These are phyloP conservation scores for Aspergillus sp. DNA, from an alignment of 2,329 filamentous ascomycete species.

Conservation along the genomic window DNA sequence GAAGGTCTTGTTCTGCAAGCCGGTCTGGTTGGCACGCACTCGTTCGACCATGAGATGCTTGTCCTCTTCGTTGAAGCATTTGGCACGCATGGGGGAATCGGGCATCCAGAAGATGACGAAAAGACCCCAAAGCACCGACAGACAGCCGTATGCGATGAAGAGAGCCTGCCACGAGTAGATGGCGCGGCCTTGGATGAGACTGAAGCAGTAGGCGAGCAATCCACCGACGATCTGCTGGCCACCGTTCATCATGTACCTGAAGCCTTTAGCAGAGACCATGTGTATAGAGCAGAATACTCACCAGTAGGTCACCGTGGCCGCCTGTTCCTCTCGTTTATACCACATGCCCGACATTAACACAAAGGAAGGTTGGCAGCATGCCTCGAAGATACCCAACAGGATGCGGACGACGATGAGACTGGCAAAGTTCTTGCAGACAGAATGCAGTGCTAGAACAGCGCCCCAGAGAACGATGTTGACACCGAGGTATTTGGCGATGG, in stretches of 20 bases:
- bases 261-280: not conserved
- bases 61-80: slow-evolving; percentile 63
- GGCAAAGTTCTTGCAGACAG: slow-evolving; percentile 57
- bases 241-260: slow-evolving; percentile 69
- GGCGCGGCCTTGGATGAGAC: slow-evolving; percentile 45
- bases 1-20: slow-evolving; percentile 55
- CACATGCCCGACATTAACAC: slow-evolving; percentile 64
- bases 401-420: slow-evolving; percentile 58
- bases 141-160: slow-evolving; percentile 61
- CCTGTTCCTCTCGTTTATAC: slow-evolving; percentile 67
- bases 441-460: slow-evolving; percentile 54
- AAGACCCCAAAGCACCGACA: slow-evolving; percentile 60
- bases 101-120: slow-evolving; percentile 63
- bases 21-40: slow-evolving; percentile 57
- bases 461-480: slow-evolving; percentile 64
- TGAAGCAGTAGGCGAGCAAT: slow-evolving; percentile 55
- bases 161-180: slow-evolving; percentile 65
- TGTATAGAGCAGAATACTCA: slow-evolving; percentile 22
- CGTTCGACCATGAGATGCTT: slow-evolving; percentile 61
- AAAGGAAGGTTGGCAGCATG: slow-evolving; percentile 64
- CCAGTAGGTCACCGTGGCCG: slow-evolving; percentile 64
- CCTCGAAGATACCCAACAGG: slow-evolving; percentile 67
- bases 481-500: slow-evolving; percentile 63
- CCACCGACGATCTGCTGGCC: slow-evolving; percentile 68
- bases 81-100: slow-evolving; percentile 67